A percentile compares a stretch with the other conserved stretches of the same genome.
These are phyloP conservation scores for Gossypium davidsonii DNA, from an alignment of 441 rosid species.

Conservation along the genomic window DNA sequence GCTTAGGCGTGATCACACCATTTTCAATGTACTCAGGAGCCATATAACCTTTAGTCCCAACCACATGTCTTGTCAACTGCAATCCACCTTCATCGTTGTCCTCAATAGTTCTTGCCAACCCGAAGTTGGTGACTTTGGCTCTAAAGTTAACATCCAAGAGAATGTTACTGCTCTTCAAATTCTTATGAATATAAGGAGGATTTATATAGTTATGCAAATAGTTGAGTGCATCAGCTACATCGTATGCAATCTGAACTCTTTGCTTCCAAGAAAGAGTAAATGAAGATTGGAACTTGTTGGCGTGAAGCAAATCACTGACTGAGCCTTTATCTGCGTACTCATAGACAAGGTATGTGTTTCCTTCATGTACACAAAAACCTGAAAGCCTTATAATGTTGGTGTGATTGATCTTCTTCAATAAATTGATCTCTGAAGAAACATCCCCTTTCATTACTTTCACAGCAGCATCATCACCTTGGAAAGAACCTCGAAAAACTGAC, in stretches of 20 bases:
- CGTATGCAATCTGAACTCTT: conserved; percentile 64
- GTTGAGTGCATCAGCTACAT: conserved; percentile 68
- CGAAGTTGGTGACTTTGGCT: conserved; percentile 77
- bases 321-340: conserved; percentile 72
- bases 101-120: conserved; percentile 55
- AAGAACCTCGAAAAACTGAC: conserved; percentile 57
- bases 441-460: conserved; percentile 81
- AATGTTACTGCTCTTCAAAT: conserved; percentile 68
- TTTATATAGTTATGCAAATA: conserved; percentile 68
- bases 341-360: conserved; percentile 69
- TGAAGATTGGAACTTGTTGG: conserved; percentile 16
- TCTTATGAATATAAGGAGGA: conserved; percentile 76
- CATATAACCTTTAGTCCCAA: conserved; percentile 80
- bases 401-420: conserved; percentile 66
- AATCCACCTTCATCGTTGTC: conserved; percentile 34
- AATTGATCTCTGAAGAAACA: conserved; percentile 70
- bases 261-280: conserved; percentile 60
- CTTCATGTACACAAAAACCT: conserved; percentile 69
- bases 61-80: conserved; percentile 74
- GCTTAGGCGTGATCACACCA: conserved; percentile 65
- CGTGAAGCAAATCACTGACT: conserved; percentile 52
- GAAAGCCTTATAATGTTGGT: conserved; percentile 73
- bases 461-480: conserved; percentile 71
- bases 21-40: conserved; percentile 86
- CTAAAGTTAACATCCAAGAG: conserved; percentile 62